These are phyloP conservation scores for Filobasidium wieringae DNA, from an alignment of 768 basidiomycete genomes.

Conservation along the genomic window DNA sequence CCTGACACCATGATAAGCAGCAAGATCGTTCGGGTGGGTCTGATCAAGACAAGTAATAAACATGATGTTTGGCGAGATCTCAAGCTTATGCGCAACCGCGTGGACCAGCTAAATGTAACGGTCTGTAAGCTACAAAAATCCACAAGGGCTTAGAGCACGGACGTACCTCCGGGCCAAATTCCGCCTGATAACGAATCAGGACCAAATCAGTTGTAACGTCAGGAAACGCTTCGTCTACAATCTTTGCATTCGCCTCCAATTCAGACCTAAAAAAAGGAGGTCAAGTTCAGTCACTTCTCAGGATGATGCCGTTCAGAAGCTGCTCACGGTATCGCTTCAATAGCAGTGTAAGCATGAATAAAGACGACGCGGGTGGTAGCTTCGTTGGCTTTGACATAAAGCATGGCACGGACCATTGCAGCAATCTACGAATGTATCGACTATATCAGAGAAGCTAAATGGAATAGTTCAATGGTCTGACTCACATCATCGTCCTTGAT, in stretches of 20 bases:
- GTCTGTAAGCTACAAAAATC: neutral
- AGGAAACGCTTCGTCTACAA: conserved; percentile 55
- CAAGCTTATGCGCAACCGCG: conserved; percentile 1
- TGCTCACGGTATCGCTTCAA: conserved; percentile 46
- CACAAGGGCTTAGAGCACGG: neutral
- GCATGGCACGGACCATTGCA: conserved; percentile 51
- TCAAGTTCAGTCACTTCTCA: neutral
- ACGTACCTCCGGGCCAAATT: conserved; percentile 17
- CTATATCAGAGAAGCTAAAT: neutral
- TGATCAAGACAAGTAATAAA: neutral
- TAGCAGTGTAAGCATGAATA: conserved; percentile 53
- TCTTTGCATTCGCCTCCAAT: conserved; percentile 59
- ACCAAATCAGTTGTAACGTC: conserved; percentile 52
- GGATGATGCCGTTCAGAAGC: neutral
- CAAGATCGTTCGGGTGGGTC: neutral
- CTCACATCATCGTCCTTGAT: conserved; percentile 6
- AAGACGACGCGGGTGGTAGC: conserved; percentile 59
- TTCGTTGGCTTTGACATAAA: conserved; percentile 58
- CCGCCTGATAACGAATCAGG: conserved; percentile 33
- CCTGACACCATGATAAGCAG: neutral
- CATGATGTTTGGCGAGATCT: neutral
- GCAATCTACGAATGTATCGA: conserved; percentile 47
- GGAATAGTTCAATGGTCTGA: too few species aligned
- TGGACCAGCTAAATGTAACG: neutral
- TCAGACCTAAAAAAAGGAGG: conserved; percentile 42